Evolutionary conservation across 2,329 filamentous ascomycete genomes (phyloP).

Genomic region (Domatiomyces globalis): DNA sequence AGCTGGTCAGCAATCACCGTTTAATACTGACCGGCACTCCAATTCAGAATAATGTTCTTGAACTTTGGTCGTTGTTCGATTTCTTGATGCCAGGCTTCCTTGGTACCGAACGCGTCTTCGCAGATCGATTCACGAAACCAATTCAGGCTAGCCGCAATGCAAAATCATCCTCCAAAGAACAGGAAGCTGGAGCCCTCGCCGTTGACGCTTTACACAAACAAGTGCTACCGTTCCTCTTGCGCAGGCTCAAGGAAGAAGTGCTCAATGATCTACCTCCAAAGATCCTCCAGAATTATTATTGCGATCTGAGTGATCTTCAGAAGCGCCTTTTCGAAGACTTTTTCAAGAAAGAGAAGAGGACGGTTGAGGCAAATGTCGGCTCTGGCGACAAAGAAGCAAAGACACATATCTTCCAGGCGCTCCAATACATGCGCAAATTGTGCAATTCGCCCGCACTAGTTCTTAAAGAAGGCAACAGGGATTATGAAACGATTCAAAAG

Average conservation of each 20-base stretch:
- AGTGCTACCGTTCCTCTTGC: constrained; percentile 86
- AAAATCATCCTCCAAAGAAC: constrained; percentile 95
- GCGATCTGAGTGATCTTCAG: constrained; percentile 88
- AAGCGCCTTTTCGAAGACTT: constrained; percentile 95
- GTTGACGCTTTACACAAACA: constrained; percentile 99
- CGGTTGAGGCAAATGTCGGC: constrained; percentile 68
- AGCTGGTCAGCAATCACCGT: constrained; percentile 77
- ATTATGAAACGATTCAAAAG: constrained; percentile 76
- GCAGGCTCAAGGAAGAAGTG: constrained; percentile 94
- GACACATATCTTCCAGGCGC: constrained; percentile 95
- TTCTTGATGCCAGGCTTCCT: constrained; percentile 98
- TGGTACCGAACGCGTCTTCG: constrained; percentile 89
- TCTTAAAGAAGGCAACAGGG: constrained; percentile 82
- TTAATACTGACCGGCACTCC: constrained; percentile 93
- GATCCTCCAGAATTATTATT: constrained; percentile 99
- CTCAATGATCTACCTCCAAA: constrained; percentile 92
- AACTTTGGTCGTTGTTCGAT: constrained; percentile 95
- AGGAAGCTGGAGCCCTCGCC: constrained; percentile 87
- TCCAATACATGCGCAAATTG: constrained; percentile 98
- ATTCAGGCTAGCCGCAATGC: constrained; percentile 89
- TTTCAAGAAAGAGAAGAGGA: constrained; percentile 80
- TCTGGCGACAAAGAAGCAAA: constrained; percentile 84
- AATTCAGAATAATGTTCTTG: constrained; percentile 93
- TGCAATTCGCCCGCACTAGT: constrained; percentile 96
- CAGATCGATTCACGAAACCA: constrained; percentile 86